A percentile compares a stretch with the other conserved stretches of the same genome.
Evolutionary conservation across 192 early-diverging fungal genomes (phyloP).

Genomic region (Helicostylum pulchrum): DNA sequence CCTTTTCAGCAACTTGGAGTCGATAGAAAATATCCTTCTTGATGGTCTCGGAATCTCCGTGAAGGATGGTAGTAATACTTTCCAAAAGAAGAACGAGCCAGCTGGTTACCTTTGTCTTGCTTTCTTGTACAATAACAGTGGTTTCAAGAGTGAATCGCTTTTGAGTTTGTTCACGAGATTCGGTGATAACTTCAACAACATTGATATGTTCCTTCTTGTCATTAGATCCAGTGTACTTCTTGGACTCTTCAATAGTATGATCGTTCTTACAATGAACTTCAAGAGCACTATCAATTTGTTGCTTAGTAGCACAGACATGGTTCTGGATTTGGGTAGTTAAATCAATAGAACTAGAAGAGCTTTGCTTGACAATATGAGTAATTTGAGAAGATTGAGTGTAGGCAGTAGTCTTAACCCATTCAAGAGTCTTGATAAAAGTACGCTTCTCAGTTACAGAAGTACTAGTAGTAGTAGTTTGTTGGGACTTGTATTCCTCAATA

Average conservation of each 20-base stretch:
- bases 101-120: conserved; percentile 2
- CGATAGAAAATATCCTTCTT: background rate
- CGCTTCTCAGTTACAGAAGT: background rate
- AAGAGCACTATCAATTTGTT: conserved; percentile 20
- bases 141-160: conserved; percentile 8
- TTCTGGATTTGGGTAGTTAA: conserved; percentile 25
- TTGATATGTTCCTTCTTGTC: background rate
- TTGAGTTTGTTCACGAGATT: conserved; percentile 15
- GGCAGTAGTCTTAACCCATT: conserved; percentile 17
- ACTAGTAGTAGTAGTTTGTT: background rate
- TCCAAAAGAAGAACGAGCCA: conserved; percentile 17
- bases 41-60: background rate
- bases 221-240: background rate
- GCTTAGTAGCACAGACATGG: conserved; percentile 3
- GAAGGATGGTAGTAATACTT: background rate
- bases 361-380: conserved; percentile 4
- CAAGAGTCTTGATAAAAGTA: conserved; percentile 12
- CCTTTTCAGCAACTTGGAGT: conserved; percentile 13
- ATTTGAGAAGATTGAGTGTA: conserved; percentile 9
- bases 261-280: conserved; percentile 5
- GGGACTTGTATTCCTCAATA: background rate
- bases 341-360: conserved; percentile 7
- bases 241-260: background rate
- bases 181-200: conserved; percentile 10
- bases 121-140: conserved; percentile 7